phyloP scores from a whole-genome alignment of 495 filamentous ascomycete species.

The Bathelium albidoporum region DNA sequence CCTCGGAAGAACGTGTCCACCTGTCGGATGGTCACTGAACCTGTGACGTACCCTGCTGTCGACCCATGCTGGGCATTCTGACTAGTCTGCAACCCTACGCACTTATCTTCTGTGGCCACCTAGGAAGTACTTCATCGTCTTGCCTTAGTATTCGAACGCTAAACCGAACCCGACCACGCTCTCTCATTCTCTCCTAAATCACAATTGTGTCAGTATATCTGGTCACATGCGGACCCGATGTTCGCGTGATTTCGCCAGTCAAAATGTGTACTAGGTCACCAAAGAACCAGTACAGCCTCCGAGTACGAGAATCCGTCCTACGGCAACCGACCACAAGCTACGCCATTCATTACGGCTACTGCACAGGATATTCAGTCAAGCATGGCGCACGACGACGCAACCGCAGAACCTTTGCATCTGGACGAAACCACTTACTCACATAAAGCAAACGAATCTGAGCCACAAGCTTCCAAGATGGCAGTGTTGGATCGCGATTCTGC shows the following conservation, averaged over 20 bases:
- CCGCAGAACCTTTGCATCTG: not conserved
- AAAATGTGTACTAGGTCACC: not conserved
- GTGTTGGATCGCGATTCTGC: conserved; percentile 15
- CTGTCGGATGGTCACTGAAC: not conserved
- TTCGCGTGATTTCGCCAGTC: not conserved
- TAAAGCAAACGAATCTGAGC: not conserved
- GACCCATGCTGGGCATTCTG: not conserved
- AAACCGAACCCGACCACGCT: not conserved
- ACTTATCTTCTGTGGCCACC: no score
- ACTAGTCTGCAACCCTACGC: not conserved
- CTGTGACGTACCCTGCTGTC: not conserved
- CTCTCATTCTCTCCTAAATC: not conserved
- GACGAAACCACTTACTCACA: not conserved
- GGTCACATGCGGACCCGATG: not conserved
- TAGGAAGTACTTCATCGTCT: not conserved
- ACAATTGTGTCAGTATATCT: not conserved
- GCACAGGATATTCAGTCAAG: not conserved
- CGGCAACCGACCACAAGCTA: not conserved
- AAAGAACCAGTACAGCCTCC: not conserved
- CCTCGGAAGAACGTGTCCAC: not conserved
- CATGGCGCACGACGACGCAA: not conserved
- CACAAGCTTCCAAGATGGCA: conserved; percentile 15
- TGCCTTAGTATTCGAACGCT: not conserved
- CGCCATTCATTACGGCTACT: not conserved
- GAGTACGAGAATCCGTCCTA: not conserved